Conservation (phyloP, 768 basidiomycete species). For the Pisolithus marmoratus region DNA sequence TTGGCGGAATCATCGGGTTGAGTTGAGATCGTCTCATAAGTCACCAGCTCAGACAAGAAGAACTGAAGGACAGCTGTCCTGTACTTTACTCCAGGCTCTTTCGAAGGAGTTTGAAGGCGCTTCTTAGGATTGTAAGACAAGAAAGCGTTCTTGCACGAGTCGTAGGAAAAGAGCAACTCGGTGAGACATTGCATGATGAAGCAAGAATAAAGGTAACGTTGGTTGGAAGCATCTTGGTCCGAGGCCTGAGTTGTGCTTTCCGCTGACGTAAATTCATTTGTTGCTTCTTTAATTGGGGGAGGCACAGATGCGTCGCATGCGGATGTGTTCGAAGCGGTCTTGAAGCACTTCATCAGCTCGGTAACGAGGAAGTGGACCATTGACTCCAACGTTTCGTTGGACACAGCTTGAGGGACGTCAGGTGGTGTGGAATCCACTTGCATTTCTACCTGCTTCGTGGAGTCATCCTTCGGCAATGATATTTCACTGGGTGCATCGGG, state of each 20-base stretch:
- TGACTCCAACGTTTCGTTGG: conserved; percentile 47
- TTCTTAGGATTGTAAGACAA: conserved; percentile 70
- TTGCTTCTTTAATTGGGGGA: conserved; percentile 12
- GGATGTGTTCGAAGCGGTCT: conserved; percentile 34
- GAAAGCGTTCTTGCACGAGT: conserved; percentile 84
- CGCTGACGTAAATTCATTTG: not conserved
- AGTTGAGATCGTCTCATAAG: conserved; percentile 67
- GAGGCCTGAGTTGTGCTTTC: conserved; percentile 16
- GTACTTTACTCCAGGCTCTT: conserved; percentile 56
- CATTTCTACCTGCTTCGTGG: conserved; percentile 42
- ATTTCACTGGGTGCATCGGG: conserved; percentile 24
- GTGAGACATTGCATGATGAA: conserved; percentile 91
- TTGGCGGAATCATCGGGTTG: conserved; percentile 51
- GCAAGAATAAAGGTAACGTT: conserved; percentile 51
- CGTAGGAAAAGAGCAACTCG: conserved; percentile 90
- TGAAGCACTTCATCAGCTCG: conserved; percentile 64
- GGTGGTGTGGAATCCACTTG: conserved; percentile 41
- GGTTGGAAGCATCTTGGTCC: conserved; percentile 9
- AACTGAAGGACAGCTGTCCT: conserved; percentile 69
- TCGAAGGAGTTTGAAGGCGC: conserved; percentile 51
- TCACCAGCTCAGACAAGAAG: conserved; percentile 77
- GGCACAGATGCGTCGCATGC: conserved; percentile 7
- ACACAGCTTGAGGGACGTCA: conserved; percentile 18
- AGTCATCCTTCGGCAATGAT: conserved; percentile 6
- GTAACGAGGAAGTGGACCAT: conserved; percentile 65